Evolutionary conservation across 345 rosid genomes (phyloP), one percentile per base, ranked within the genome.

Genomic region (Salix exigua): DNA sequence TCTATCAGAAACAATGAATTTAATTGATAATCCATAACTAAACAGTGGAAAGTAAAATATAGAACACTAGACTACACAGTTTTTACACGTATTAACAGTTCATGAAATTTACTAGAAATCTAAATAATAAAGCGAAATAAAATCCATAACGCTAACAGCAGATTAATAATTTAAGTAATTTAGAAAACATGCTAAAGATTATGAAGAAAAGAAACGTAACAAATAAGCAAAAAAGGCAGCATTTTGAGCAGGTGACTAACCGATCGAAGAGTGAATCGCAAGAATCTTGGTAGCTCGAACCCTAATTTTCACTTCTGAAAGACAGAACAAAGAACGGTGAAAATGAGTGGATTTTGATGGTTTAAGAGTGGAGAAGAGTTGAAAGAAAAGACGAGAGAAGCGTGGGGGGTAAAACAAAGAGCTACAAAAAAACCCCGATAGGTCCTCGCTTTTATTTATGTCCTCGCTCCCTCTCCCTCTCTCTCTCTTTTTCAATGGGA

Each of bases 261-360:
- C 79, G 87, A 85, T 87, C 85, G 31, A 75, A 77, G 70, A 60
- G 71, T 33, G 65, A 79, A 68, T 21, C 60, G 74, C 73, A 38
- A 38, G 23, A 85, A 80, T 77, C 82, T 63, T 58, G 66, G 26
- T 28, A 48, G 11, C 12, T 17, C 4, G 17, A 33, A 17, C 16
- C 58, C 16, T n/a, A 14, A 70, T 33, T 50, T 74, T 71, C 70
- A 74, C 62, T 61, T 70, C 67, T 2, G 23, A 37, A 21, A 2
- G 7, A 5, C 11, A n/a, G 42, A 71, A 40, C 10, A 21, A 63
- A 18, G 37, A 35, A 25, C 9, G 38, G 60, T 23, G 31, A 46
- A 7, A 26, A 31, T 8, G 66, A 30, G 63, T 2, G 51, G 17
- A 9, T 4, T 30, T 19, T 64, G 64, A 62, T n/a, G 48, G 58